A percentile compares a stretch with the other conserved stretches of the same genome.
These are phyloP conservation scores for Aspergillus leporis DNA, from an alignment of 495 filamentous ascomycete species.

Conservation along the genomic window DNA sequence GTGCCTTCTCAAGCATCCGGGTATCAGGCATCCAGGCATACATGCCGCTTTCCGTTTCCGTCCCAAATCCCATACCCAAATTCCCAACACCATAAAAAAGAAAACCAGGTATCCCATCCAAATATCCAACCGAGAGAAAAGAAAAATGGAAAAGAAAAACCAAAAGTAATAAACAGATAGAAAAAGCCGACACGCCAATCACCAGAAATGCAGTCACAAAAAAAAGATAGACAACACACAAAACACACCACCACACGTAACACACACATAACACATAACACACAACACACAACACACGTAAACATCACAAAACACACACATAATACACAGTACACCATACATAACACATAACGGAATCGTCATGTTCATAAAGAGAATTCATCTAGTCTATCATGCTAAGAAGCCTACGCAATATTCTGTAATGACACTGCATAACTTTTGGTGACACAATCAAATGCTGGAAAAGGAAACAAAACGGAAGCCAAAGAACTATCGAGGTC, in stretches of 20 bases:
- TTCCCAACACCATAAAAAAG: not conserved
- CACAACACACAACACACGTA: constrained; percentile 26
- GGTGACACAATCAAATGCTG: constrained; percentile 24
- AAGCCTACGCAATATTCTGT: constrained; percentile 38
- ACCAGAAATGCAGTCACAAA: constrained; percentile 12
- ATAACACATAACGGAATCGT: constrained; percentile 37
- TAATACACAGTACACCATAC: constrained; percentile 20
- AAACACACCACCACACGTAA: constrained; percentile 14
- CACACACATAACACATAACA: constrained; percentile 22
- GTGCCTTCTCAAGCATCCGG: not conserved
- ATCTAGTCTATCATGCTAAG: constrained; percentile 46
- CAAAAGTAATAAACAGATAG: not conserved
- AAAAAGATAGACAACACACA: constrained; percentile 9
- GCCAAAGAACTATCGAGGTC: constrained; percentile 27
- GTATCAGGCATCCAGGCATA: constrained; percentile 4
- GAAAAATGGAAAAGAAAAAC: not conserved
- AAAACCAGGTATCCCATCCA: not conserved
- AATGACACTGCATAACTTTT: constrained; percentile 41
- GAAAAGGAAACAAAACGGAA: constrained; percentile 26
- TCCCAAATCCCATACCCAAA: not conserved
- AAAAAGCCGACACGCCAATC: not conserved
- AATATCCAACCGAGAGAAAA: not conserved
- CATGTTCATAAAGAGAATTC: constrained; percentile 43
- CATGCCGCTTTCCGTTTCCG: constrained; percentile 3
- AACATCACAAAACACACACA: constrained; percentile 29